Conservation (phyloP, 345 rosid species). For the Brassica carinata region DNA sequence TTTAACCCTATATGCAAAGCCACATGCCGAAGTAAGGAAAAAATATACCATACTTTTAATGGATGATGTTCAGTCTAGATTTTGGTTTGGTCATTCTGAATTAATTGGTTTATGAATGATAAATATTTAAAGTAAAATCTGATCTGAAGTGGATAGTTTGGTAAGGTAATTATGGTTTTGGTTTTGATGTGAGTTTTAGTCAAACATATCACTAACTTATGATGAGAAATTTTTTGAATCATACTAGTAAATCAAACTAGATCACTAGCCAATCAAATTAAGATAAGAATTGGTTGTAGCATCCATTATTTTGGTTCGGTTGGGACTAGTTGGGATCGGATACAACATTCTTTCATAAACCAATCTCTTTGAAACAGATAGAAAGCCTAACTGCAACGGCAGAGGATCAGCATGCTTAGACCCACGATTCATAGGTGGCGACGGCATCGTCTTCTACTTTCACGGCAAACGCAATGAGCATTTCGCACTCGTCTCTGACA, state of each 20-base stretch:
- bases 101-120: neutral
- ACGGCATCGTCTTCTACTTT: constrained; percentile 62
- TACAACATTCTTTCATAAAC: neutral
- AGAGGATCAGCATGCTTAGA: constrained; percentile 69
- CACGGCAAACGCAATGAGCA: constrained; percentile 63
- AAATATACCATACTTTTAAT: neutral
- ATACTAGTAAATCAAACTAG: no score
- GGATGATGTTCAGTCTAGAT: neutral
- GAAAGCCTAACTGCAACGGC: constrained; percentile 39
- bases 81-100: neutral
- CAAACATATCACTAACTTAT: neutral
- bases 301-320: neutral
- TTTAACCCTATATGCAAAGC: constrained; percentile 44
- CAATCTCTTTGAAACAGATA: constrained; percentile 17
- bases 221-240: no score
- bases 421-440: constrained; percentile 69
- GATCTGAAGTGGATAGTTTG: neutral
- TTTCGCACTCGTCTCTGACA: constrained; percentile 58
- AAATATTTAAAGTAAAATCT: neutral
- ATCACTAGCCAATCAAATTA: no score
- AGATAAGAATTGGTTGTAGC: neutral
- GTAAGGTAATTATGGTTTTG: neutral
- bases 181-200: neutral
- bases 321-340: neutral
- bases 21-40: constrained; percentile 42